These are phyloP conservation scores for Fusarium sp. DNA, from an alignment of 2,329 filamentous ascomycete species.

Conservation along the genomic window DNA sequence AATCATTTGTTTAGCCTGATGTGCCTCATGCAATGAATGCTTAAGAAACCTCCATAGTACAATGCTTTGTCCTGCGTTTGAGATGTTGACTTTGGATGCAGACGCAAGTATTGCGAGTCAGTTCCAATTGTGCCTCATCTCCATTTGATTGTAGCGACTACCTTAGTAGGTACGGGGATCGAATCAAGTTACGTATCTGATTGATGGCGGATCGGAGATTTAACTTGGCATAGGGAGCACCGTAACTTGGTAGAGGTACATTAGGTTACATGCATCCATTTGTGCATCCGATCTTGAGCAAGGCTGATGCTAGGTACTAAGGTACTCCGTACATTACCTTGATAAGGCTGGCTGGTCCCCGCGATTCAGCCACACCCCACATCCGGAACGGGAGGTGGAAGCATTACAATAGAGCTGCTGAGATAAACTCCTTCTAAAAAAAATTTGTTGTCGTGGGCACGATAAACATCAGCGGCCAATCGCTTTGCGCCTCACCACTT, in stretches of 20 bases:
- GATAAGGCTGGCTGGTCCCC: neutral
- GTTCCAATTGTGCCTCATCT: conserved; percentile 17
- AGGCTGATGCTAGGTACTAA: neutral
- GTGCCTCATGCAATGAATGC: conserved; percentile 10
- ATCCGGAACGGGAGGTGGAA: neutral
- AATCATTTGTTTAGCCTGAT: conserved; percentile 1
- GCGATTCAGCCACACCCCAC: neutral
- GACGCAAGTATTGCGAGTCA: conserved; percentile 12
- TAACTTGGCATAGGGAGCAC: neutral
- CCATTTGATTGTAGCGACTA: neutral
- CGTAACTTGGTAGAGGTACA: neutral
- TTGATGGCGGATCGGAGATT: neutral
- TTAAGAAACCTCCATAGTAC: conserved; percentile 5
- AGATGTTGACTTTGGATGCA: too few species aligned
- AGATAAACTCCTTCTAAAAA: neutral
- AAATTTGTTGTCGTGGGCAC: neutral
- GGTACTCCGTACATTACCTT: too few species aligned
- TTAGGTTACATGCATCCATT: neutral
- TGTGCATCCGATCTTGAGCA: neutral
- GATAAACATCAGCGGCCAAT: conserved; percentile 1
- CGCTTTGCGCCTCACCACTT: conserved; percentile 9
- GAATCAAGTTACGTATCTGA: conserved; percentile 1
- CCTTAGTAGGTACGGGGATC: conserved; percentile 12
- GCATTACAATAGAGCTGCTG: neutral
- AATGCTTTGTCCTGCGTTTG: neutral